Evolutionary conservation across 2,329 filamentous ascomycete species (phyloP), one percentile per base, ranked within the genome.

Genomic region (Penicillium sp.): DNA sequence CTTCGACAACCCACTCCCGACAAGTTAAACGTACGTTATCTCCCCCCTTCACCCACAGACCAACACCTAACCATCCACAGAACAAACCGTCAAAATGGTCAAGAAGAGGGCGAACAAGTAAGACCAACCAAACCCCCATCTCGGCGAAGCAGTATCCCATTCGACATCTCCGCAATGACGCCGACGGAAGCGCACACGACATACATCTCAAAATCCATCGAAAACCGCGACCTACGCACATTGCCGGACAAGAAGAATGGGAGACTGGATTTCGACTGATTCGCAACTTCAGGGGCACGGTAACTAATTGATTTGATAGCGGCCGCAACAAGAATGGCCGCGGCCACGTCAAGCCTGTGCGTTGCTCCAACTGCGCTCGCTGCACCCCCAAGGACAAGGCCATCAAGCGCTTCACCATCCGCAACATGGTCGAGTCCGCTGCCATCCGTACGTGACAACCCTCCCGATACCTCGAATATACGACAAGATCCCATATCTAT

Each of bases 331-430:
- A 97, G 91, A 96, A 96, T 83, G 93, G 94, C 80, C 91, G 94
- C 80, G 94, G 94, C 84, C 93, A 97, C 87, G 91, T 96, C 83
- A 99, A 99, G 88, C 95, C 94, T 77, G 96, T 99, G 84, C 90
- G 87, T 78, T 94, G 83, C 88, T 90, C 84, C 82, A 91, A 88
- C 87, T 94, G 83, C 87, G 91, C 83, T 77, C 85, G 88, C 82
- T 91, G 88, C 85, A 95, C 90, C 61, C 92, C 92, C 80, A 99
- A 99, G 89, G 94, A 99, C 78, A 99, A 99, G 91, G 94, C 95
- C 71, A 97, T 99, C 87, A 99, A 99, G 91, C 88, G 94, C 83
- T 99, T 99, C 87, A 99, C 94, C 83, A 89, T 99, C 86, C 89
- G 94, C 80, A 97, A 99, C 89, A 99, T 99, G 94, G 94, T 99